Evolutionary conservation across 768 basidiomycete species (phyloP), one percentile per base, ranked within the genome.

Genomic region (Mycena pura): DNA sequence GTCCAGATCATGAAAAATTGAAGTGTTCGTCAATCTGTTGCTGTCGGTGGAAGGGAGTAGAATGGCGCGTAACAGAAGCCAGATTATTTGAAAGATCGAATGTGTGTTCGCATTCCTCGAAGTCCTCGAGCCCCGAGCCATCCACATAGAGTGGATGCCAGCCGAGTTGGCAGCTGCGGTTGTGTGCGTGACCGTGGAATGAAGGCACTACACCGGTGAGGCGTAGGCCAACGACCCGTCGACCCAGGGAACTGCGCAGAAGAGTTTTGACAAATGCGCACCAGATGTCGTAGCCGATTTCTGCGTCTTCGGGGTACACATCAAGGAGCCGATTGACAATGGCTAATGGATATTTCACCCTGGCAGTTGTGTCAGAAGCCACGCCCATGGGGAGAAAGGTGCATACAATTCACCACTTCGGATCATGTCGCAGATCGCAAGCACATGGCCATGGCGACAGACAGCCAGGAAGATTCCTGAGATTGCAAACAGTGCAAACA

Each of bases 151-250:
- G 58, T 3, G 71, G 61, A 56, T 64, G 70, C 38, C 57, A 56
- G 17, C 25, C 36, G 2, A 72, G 44, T 57, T 74, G 73, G 48
- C 73, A 74, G 6, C 50, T 13, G 10, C 68, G 46, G 32, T 70
- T 72, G 54, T 73, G 72, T 1, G 72, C 70, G 51, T 73, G 68
- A 7, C 69, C 69, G 38, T 73, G 71, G 50, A 74, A 72, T 11
- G 59, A 22, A 0, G 61, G 61, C 1, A 72, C 69, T 14, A 71
- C 44, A 2, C 48, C 43, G 6, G 51, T 15, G 11, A 59, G 60
- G 6, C 46, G 19, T 2, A 67, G 13, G 3, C 55, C 55, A 1
- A 40, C 50, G 3, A 57, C 65, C 3, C 36, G 19, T 10, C 40
- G 41, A 6, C 66, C 68, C 25, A 75, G 68, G 0, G 39, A 21